phyloP scores from a whole-genome alignment of 495 filamentous ascomycete species.

The Hypoxylon lienhwacheense region DNA sequence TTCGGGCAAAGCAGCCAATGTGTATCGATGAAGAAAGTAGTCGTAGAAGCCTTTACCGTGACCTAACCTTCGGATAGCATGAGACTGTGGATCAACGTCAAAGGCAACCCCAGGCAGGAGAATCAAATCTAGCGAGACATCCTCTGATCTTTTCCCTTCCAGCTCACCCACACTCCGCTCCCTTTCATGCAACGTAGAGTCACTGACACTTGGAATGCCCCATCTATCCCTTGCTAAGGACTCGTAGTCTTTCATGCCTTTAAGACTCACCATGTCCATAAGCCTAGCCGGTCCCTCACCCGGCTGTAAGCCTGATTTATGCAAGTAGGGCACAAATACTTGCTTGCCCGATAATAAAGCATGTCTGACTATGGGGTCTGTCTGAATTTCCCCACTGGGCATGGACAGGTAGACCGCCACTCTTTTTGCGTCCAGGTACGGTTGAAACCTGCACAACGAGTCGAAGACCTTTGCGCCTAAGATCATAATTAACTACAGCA shows the following conservation, averaged over 20 bases:
- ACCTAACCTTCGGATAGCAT: conserved; percentile 70
- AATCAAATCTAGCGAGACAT: conserved; percentile 69
- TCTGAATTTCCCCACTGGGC: conserved; percentile 81
- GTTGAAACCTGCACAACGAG: conserved; percentile 54
- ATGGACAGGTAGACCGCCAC: conserved; percentile 93
- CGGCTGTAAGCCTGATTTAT: conserved; percentile 55
- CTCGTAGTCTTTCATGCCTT: conserved; percentile 72
- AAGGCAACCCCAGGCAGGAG: conserved; percentile 95
- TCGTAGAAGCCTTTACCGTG: conserved; percentile 99
- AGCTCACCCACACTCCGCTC: conserved; percentile 69
- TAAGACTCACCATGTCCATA: conserved; percentile 92
- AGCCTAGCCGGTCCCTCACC: conserved; percentile 57
- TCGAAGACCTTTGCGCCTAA: conserved; percentile 62
- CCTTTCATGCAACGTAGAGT: conserved; percentile 61
- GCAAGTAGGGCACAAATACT: conserved; percentile 89
- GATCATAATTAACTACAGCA: conserved; percentile 7
- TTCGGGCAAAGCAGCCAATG: conserved; percentile 45
- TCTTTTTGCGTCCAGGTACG: conserved; percentile 68
- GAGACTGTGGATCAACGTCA: conserved; percentile 57
- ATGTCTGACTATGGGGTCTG: conserved; percentile 75
- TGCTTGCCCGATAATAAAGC: conserved; percentile 75
- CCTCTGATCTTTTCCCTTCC: conserved; percentile 51
- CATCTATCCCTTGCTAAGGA: conserved; percentile 75
- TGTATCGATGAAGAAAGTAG: conserved; percentile 78
- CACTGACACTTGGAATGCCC: conserved; percentile 83